Conservation (phyloP, 331 rosid species). For the Spiraea crenata region DNA sequence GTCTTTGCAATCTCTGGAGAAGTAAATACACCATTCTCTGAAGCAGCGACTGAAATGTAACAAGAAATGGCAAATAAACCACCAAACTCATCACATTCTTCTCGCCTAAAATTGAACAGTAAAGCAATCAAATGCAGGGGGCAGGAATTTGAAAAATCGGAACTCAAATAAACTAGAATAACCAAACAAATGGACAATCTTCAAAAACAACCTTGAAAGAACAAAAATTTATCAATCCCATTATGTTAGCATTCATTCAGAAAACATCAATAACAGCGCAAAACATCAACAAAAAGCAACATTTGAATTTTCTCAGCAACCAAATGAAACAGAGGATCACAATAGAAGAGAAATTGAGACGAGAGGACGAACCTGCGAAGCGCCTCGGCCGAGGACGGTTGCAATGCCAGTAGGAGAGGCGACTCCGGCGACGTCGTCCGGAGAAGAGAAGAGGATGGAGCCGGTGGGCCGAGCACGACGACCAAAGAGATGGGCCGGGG, state of each 20-base stretch:
- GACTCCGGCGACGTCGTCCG: constrained; percentile 40
- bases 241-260: background rate
- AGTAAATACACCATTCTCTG: constrained; percentile 63
- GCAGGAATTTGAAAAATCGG: background rate
- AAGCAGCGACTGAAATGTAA: constrained; percentile 60
- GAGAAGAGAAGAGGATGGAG: constrained; percentile 53
- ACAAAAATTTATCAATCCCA: background rate
- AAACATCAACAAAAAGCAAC: background rate
- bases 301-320: background rate
- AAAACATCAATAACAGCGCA: no score
- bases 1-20: constrained; percentile 77
- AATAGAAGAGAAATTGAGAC: background rate
- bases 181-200: background rate
- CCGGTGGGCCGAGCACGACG: constrained; percentile 42
- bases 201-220: background rate
- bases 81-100: background rate
- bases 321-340: constrained; percentile 10
- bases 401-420: constrained; percentile 31
- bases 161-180: no score
- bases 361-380: constrained; percentile 35
- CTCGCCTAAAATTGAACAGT: background rate
- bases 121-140: background rate
- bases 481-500: constrained; percentile 39
- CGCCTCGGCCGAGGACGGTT: constrained; percentile 29
- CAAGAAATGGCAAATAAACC: constrained; percentile 7